Percentiles rank a stretch among this genome's conserved stretches.
Conservation (phyloP, 768 basidiomycete species). For the Termitomyces sp. region DNA sequence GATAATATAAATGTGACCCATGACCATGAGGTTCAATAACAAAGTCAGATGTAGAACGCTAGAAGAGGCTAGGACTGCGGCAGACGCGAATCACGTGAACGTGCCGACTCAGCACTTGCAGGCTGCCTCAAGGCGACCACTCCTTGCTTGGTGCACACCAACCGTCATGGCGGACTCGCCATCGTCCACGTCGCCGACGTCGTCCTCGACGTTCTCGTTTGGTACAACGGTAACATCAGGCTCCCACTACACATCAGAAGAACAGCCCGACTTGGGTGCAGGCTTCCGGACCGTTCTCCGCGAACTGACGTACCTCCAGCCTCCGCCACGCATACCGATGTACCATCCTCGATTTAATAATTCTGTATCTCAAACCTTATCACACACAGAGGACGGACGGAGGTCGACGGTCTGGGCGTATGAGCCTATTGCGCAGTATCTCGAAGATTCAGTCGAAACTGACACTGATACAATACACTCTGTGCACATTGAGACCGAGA, state of each 20-base stretch:
- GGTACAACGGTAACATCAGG: conserved; percentile 1
- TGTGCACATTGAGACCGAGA: conserved; percentile 26
- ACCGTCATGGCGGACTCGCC: background rate
- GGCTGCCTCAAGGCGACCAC: background rate
- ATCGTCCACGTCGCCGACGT: conserved; percentile 4
- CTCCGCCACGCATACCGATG: conserved; percentile 30
- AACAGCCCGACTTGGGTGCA: conserved; percentile 69
- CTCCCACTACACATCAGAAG: conserved; percentile 53
- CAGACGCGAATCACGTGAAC: background rate
- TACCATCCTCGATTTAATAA: conserved; percentile 7
- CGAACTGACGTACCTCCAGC: conserved; percentile 55
- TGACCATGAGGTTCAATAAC: no score
- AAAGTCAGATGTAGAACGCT: no score
- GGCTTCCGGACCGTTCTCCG: conserved; percentile 59
- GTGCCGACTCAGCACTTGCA: background rate
- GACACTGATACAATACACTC: conserved; percentile 34
- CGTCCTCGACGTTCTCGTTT: background rate
- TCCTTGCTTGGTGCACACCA: background rate
- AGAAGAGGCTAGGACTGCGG: no score
- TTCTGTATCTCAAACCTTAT: conserved; percentile 5
- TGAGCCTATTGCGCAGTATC: conserved; percentile 51
- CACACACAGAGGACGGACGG: conserved; percentile 13
- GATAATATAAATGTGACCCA: no score
- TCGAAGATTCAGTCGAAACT: conserved; percentile 16
- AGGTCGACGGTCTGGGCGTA: conserved; percentile 66